Evolutionary conservation across 441 rosid genomes (phyloP).

Genomic region (Corymbia calophylla): DNA sequence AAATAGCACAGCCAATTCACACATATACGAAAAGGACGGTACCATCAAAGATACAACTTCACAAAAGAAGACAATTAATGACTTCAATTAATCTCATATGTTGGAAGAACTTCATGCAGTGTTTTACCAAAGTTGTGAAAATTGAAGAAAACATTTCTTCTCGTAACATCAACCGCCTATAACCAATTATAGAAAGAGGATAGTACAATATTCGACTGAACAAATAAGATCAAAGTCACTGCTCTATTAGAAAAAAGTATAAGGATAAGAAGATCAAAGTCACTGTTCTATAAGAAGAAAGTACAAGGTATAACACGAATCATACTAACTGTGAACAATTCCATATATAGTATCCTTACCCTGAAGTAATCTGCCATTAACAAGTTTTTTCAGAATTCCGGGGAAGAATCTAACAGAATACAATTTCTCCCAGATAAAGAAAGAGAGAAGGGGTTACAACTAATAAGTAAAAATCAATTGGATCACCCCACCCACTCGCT

Average conservation of each 20-base stretch:
- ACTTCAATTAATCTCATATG: not conserved
- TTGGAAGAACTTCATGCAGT: not conserved
- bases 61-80: not conserved
- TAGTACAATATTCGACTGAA: not conserved
- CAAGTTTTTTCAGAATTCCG: not conserved
- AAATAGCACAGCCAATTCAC: not conserved
- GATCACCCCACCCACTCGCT: not conserved
- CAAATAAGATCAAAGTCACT: not conserved
- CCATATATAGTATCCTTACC: not conserved
- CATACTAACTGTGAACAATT: not conserved
- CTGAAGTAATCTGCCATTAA: not conserved
- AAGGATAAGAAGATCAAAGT: not conserved
- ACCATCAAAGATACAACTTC: not conserved
- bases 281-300: not conserved
- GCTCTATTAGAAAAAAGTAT: not conserved
- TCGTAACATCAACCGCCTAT: not conserved
- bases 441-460: not conserved
- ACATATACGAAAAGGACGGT: not conserved
- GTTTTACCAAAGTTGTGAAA: not conserved
- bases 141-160: not conserved
- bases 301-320: not conserved
- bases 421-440: not conserved
- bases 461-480: not conserved
- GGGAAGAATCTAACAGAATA: not conserved
- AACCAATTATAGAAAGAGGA: not conserved